Percentiles rank a stretch among this genome's conserved stretches.
phyloP scores from a whole-genome alignment of 225 moss, liverwort and hornwort species.

The Marchantia polymorpha region DNA sequence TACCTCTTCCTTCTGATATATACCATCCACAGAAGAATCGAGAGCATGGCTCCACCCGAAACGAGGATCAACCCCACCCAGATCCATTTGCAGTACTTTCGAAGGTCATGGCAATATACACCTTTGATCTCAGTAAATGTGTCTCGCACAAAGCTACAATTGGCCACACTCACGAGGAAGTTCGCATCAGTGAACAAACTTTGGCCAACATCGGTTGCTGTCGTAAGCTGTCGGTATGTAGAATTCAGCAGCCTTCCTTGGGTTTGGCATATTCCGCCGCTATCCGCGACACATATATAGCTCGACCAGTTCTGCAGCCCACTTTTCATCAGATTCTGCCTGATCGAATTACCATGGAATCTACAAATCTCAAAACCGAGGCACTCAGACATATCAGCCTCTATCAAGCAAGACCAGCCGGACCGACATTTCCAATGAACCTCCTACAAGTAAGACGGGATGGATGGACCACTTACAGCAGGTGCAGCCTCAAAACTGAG shows the following conservation, averaged over 20 bases:
- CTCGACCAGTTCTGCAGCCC: constrained; percentile 44
- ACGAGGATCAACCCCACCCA: constrained; percentile 54
- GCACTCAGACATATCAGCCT: not conserved
- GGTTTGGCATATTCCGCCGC: constrained; percentile 32
- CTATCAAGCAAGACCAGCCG: not conserved
- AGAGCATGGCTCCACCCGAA: constrained; percentile 52
- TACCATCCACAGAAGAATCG: constrained; percentile 58
- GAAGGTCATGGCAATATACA: constrained; percentile 34
- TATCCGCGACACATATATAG: constrained; percentile 28
- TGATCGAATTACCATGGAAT: no score
- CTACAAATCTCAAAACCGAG: not conserved
- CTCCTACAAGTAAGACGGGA: not conserved
- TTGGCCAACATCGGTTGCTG: constrained; percentile 25
- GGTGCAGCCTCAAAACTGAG: constrained; percentile 30
- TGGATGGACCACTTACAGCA: constrained; percentile 40
- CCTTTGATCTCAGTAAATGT: constrained; percentile 34
- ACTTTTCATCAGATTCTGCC: not conserved
- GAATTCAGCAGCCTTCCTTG: constrained; percentile 45
- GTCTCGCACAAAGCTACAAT: constrained; percentile 50
- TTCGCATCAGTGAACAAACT: constrained; percentile 31
- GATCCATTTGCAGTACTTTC: constrained; percentile 43
- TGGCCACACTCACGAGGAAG: constrained; percentile 42
- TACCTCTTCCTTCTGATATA: constrained; percentile 48
- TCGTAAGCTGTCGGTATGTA: constrained; percentile 27
- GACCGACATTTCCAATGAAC: not conserved